phyloP scores from a whole-genome alignment of 257 asterid genomes.

The Asclepias syriaca region DNA sequence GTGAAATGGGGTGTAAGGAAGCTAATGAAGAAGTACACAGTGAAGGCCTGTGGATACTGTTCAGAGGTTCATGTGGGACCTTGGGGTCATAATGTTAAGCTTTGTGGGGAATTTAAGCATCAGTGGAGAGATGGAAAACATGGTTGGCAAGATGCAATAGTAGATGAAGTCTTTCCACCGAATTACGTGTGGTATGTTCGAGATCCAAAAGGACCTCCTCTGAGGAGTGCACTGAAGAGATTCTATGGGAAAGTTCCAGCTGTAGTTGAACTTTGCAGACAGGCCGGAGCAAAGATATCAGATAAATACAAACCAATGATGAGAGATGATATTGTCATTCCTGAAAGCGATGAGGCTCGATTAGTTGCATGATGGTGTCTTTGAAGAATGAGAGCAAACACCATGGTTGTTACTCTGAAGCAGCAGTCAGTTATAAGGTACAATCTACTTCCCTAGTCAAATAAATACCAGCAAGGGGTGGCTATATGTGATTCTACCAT shows the following conservation, averaged over 20 bases:
- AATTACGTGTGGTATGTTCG: conserved; percentile 78
- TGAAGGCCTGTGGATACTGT: conserved; percentile 97
- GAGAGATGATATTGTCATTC: conserved; percentile 87
- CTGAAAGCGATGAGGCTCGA: conserved; percentile 58
- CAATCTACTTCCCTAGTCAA: background rate
- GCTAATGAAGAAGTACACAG: conserved; percentile 73
- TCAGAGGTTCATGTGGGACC: conserved; percentile 96
- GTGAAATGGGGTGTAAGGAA: conserved; percentile 66
- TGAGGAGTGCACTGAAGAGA: conserved; percentile 51
- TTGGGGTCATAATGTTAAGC: conserved; percentile 92
- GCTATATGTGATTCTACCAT: background rate
- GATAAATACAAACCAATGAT: conserved; percentile 68
- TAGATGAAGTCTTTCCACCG: conserved; percentile 83
- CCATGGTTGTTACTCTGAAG: background rate
- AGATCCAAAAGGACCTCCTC: conserved; percentile 62
- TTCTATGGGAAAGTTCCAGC: conserved; percentile 94
- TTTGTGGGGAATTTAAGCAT: conserved; percentile 90
- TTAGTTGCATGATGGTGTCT: conserved; percentile 47
- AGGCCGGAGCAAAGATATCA: conserved; percentile 86
- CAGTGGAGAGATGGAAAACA: conserved; percentile 97
- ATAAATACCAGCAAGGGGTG: background rate
- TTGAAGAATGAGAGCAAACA: background rate
- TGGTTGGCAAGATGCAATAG: conserved; percentile 95
- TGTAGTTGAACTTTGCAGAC: conserved; percentile 71
- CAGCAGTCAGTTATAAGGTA: background rate